Percentiles rank a stretch among this genome's conserved stretches.
Evolutionary conservation across 2,329 filamentous ascomycete genomes (phyloP).

Genomic region (Microascus cirrosus): DNA sequence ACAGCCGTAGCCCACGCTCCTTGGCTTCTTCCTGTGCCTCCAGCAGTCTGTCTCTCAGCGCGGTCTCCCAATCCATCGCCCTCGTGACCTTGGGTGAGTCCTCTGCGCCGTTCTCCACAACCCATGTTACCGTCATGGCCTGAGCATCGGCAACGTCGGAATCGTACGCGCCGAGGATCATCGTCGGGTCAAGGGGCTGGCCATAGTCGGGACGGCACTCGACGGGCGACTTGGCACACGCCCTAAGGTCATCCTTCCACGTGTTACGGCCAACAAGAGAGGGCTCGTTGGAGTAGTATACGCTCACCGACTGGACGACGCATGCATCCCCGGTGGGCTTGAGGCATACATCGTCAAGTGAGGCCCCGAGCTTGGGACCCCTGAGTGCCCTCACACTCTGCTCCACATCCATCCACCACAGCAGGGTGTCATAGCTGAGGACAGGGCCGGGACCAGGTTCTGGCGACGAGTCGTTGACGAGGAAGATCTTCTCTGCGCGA

Average conservation of each 20-base stretch:
- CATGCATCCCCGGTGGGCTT: constrained; percentile 85
- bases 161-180: constrained; percentile 74
- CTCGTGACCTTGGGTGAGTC: constrained; percentile 57
- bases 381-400: constrained; percentile 61
- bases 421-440: constrained; percentile 75
- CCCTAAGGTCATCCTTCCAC: constrained; percentile 63
- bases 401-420: constrained; percentile 93
- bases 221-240: constrained; percentile 71
- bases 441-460: constrained; percentile 57
- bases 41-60: constrained; percentile 61
- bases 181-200: constrained; percentile 75
- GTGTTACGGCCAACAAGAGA: constrained; percentile 46
- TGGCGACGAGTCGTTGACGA: constrained; percentile 73
- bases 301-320: constrained; percentile 84
- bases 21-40: constrained; percentile 71
- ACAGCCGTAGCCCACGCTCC: constrained; percentile 70
- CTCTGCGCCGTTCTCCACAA: constrained; percentile 76
- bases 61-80: constrained; percentile 84
- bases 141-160: constrained; percentile 59
- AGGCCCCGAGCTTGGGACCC: constrained; percentile 55
- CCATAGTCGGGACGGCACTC: constrained; percentile 80
- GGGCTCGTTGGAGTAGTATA: constrained; percentile 68
- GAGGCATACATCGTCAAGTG: constrained; percentile 79
- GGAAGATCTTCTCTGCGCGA: constrained; percentile 82
- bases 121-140: constrained; percentile 87